Evolutionary conservation across 176 grass and related monocot genomes (phyloP).

Genomic region (Pontederia paniculata): DNA sequence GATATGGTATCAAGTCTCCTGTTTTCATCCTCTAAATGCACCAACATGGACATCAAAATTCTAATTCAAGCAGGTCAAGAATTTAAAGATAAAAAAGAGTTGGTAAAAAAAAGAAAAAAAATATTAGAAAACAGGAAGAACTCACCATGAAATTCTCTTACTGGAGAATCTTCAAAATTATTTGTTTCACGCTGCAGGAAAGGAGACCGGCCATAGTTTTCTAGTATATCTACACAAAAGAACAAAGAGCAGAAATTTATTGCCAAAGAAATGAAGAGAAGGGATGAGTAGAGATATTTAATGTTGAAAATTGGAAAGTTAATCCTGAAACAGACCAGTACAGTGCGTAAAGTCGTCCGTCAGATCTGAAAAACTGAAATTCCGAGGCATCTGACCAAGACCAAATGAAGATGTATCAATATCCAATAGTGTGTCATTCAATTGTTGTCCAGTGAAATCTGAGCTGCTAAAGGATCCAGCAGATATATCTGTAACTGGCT

Average conservation of each 20-base stretch:
- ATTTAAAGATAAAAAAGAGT: conserved; percentile 6
- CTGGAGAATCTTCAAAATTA: conserved; percentile 59
- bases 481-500: conserved; percentile 65
- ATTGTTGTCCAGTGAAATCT: conserved; percentile 68
- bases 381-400: conserved; percentile 90
- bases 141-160: conserved; percentile 48
- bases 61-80: conserved; percentile 7
- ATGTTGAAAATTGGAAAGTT: conserved; percentile 1
- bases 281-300: conserved; percentile 10
- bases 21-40: conserved; percentile 54
- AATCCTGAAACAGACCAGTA: conserved; percentile 39
- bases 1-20: conserved; percentile 88
- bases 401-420: conserved; percentile 67
- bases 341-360: conserved; percentile 88
- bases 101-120: neutral
- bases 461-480: conserved; percentile 76
- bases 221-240: conserved; percentile 66
- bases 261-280: conserved; percentile 6
- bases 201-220: conserved; percentile 97
- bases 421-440: conserved; percentile 52
- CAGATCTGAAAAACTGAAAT: conserved; percentile 97
- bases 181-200: conserved; percentile 68
- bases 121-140: conserved; percentile 6
- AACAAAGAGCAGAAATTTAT: conserved; percentile 15
- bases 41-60: conserved; percentile 19